phyloP scores from a whole-genome alignment of 345 rosid genomes.

The Adansonia digitata region DNA sequence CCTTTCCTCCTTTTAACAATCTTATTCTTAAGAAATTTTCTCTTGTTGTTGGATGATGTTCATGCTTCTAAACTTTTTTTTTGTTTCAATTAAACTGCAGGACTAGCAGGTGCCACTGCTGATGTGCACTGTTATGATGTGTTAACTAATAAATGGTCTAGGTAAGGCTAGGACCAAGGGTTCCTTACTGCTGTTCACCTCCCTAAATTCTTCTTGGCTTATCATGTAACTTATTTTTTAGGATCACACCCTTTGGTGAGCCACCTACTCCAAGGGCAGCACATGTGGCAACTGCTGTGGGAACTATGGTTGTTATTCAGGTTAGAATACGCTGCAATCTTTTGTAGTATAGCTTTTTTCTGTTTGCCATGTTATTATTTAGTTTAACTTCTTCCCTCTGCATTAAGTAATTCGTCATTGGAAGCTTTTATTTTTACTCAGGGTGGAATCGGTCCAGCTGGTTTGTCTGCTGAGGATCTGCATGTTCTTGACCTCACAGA shows the following conservation, averaged over 20 bases:
- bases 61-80: constrained; percentile 1
- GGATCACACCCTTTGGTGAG: constrained; percentile 88
- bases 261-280: constrained; percentile 99
- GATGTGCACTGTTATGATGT: constrained; percentile 98
- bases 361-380: neutral
- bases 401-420: constrained; percentile 3
- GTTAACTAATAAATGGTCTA: constrained; percentile 87
- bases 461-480: constrained; percentile 99
- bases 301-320: constrained; percentile 99
- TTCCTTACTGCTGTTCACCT: neutral
- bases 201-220: neutral
- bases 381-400: neutral
- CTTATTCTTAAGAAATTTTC: neutral
- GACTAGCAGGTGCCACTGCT: constrained; percentile 96
- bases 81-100: constrained; percentile 43
- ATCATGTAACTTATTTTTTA: constrained; percentile 24
- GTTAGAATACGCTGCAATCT: constrained; percentile 25
- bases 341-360: neutral
- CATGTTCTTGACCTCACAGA: constrained; percentile 98
- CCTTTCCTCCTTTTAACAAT: neutral
- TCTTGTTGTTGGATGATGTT: neutral
- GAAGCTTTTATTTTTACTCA: constrained; percentile 27
- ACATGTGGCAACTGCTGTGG: constrained; percentile 98
- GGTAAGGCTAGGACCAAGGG: constrained; percentile 42
- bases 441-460: constrained; percentile 99